Percentiles rank a stretch among this genome's conserved stretches.
Conservation (phyloP, 805 yeast genomes). For the Saturnispora silvae region DNA sequence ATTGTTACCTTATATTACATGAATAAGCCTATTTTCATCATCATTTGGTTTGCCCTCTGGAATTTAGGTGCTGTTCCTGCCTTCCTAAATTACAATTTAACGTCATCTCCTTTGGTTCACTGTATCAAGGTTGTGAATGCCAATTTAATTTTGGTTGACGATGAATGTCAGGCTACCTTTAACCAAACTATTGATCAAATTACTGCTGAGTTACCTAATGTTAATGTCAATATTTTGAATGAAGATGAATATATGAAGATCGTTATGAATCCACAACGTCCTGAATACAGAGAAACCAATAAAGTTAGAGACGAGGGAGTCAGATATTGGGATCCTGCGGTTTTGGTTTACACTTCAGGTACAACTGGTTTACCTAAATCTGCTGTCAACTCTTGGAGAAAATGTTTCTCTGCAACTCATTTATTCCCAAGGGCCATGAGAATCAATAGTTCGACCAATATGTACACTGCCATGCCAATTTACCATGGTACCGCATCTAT, state of each 20-base stretch:
- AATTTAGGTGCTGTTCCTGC: slow-evolving; percentile 86
- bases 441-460: slow-evolving; percentile 41
- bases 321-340: slow-evolving; percentile 50
- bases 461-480: slow-evolving; percentile 89
- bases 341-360: slow-evolving; percentile 83
- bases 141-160: slow-evolving; percentile 56
- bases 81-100: slow-evolving; percentile 70
- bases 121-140: slow-evolving; percentile 64
- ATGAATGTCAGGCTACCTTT: slow-evolving; percentile 39
- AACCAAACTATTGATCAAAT: slow-evolving; percentile 33
- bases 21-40: slow-evolving; percentile 72
- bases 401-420: slow-evolving; percentile 58
- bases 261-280: slow-evolving; percentile 24
- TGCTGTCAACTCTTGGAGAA: slow-evolving; percentile 88
- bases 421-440: slow-evolving; percentile 63
- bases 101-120: slow-evolving; percentile 67
- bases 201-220: slow-evolving; percentile 23
- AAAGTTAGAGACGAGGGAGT: slow-evolving; percentile 47
- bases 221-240: slow-evolving; percentile 15
- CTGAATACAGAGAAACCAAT: slow-evolving; percentile 45
- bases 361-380: slow-evolving; percentile 94
- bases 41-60: slow-evolving; percentile 83
- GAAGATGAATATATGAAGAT: slow-evolving; percentile 13
- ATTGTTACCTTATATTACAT: slow-evolving; percentile 66
- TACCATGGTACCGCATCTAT: slow-evolving; percentile 92